Percentiles rank a stretch among this genome's conserved stretches.
phyloP scores from a whole-genome alignment of 768 basidiomycete species.

The Hypholoma sublateritium region DNA sequence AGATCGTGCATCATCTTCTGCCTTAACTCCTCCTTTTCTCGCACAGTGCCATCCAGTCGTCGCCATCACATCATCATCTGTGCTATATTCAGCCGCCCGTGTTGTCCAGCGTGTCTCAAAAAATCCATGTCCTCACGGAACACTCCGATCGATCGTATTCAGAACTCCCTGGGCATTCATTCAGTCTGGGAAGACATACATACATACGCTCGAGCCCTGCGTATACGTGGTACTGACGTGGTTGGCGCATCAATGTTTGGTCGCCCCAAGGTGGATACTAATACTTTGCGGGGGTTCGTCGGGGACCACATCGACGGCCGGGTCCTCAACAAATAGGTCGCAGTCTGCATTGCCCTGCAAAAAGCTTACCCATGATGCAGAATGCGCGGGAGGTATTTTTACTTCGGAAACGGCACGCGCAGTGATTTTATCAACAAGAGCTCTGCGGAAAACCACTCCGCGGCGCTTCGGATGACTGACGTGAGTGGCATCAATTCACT shows the following conservation, averaged over 20 bases:
- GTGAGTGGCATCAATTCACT: neutral
- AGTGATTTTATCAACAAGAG: neutral
- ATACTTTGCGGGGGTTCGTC: too few species aligned
- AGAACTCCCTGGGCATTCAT: slow-evolving; percentile 2
- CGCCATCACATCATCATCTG: neutral
- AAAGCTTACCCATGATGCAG: neutral
- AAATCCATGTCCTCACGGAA: neutral
- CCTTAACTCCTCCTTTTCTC: neutral
- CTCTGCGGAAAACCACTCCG: neutral
- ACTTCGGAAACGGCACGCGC: neutral
- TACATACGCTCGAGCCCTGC: neutral
- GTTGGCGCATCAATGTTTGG: too few species aligned
- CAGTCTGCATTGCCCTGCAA: too few species aligned
- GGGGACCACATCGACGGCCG: too few species aligned
- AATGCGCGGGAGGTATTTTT: neutral
- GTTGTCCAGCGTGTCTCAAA: neutral
- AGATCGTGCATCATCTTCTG: neutral
- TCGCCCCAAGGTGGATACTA: too few species aligned
- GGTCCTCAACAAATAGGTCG: too few species aligned
- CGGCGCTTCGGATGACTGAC: neutral
- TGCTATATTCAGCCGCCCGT: neutral
- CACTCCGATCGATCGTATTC: slow-evolving; percentile 5
- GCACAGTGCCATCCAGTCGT: neutral
- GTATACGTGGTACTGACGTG: neutral
- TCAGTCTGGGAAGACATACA: neutral